Evolutionary conservation across 768 basidiomycete species (phyloP), one percentile per base, ranked within the genome.

Genomic region (Polyporus arcularius): DNA sequence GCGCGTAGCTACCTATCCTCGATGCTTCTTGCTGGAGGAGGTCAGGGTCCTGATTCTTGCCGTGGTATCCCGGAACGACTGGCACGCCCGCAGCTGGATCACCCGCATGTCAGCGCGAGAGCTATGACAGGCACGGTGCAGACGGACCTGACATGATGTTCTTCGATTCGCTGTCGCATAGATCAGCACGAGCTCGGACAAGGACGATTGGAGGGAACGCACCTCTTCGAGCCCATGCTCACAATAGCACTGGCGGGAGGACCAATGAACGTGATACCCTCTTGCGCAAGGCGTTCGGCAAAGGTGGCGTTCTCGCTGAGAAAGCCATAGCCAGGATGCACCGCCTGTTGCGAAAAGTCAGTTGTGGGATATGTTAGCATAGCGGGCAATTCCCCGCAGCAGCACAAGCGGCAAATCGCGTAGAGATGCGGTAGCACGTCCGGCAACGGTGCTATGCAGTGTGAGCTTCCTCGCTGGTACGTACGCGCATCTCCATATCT

Each of bases 141-240:
- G 1, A 63, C 81, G 42, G 75, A 90, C 89, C 80, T 16, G 83
- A 82, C 94, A 96, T 96, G 69, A 96, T 96, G 60, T 92, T 94
- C 78, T 98, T 98, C 41, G 93, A 95, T 79, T 96, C 94, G 58
- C 93, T 91, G 58, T n/a, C 11, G 6, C 11, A 11, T 11, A 1
- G 6, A 2, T 26, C 11, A 11, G 3, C 16, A 18, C 18, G 35
- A 48, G 8, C 58, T 55, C 7, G 28, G 7, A 16, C 4, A 21
- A 14, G 14, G 38, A 40, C 15, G 9, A 1, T 45, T 11, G 30
- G 3, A n/a, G 11, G 21, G 18, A 42, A 59, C 52, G 12, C 30
- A 92, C 90, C 94, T 93, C 80, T 98, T 97, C 0, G 92, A 95
- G 1, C 95, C 96, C 96, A 97, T 98, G 68, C 89, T 91, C 14